These are phyloP conservation scores for Limnanthes douglasii DNA, from an alignment of 345 rosid species.

Conservation along the genomic window DNA sequence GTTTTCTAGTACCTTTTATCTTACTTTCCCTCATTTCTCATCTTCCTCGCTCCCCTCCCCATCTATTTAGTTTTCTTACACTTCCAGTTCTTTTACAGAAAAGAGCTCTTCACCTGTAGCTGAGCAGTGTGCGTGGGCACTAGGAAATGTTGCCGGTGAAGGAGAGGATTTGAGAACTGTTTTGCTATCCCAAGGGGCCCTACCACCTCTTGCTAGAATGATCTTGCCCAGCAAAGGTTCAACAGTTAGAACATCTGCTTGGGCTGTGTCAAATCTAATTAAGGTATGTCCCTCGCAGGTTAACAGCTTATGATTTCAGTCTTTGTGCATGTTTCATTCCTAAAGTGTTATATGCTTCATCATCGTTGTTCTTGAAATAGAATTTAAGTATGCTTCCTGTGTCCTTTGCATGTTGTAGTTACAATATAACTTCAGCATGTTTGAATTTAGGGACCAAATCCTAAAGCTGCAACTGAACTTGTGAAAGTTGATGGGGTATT, in stretches of 20 bases:
- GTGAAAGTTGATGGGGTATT: constrained; percentile 55
- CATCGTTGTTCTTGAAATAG: constrained; percentile 1
- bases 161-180: constrained; percentile 84
- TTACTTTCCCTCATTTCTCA: neutral
- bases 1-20: neutral
- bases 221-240: constrained; percentile 88
- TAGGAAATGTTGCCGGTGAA: constrained; percentile 97
- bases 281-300: constrained; percentile 31
- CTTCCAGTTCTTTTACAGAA: constrained; percentile 30
- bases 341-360: too few relatives aligned
- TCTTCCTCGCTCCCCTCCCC: neutral
- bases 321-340: neutral
- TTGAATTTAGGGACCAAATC: constrained; percentile 73
- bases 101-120: constrained; percentile 81
- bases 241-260: constrained; percentile 89
- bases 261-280: constrained; percentile 94
- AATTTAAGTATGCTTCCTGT: neutral
- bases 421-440: constrained; percentile 14
- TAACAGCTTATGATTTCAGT: neutral
- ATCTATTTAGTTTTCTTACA: constrained; percentile 7
- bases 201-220: constrained; percentile 89
- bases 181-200: constrained; percentile 84
- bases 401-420: constrained; percentile 11
- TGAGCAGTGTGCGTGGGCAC: constrained; percentile 97
- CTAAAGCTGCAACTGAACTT: constrained; percentile 76